Evolutionary conservation across 2,329 filamentous ascomycete species (phyloP).

Genomic region (Pezicula radicicola): DNA sequence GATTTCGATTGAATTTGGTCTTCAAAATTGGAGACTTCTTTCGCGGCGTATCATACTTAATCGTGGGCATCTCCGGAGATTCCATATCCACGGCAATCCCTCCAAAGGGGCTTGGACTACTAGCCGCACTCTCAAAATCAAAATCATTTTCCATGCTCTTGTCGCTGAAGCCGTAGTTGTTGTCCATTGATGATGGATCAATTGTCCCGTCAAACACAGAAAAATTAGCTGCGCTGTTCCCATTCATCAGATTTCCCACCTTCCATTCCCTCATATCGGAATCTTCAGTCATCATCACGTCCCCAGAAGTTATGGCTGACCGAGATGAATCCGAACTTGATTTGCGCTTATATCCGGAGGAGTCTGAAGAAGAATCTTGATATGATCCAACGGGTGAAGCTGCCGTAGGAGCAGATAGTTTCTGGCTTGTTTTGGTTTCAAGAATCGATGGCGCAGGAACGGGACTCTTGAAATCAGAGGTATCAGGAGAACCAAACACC

Average conservation of each 20-base stretch:
- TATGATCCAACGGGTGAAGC: conserved; percentile 35
- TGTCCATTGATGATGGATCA: conserved; percentile 31
- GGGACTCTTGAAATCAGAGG: conserved; percentile 21
- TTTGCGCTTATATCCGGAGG: conserved; percentile 46
- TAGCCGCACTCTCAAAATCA: conserved; percentile 57
- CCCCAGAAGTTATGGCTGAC: conserved; percentile 36
- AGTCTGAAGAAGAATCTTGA: conserved; percentile 50
- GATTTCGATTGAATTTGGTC: conserved; percentile 21
- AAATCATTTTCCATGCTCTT: conserved; percentile 48
- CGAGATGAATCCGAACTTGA: conserved; percentile 44
- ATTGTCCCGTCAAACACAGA: conserved; percentile 33
- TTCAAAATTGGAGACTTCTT: conserved; percentile 22
- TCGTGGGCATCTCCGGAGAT: conserved; percentile 38
- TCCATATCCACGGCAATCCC: conserved; percentile 30
- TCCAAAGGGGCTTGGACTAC: conserved; percentile 46
- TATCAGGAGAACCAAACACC: conserved; percentile 22
- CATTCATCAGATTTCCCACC: conserved; percentile 29
- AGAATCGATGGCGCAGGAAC: conserved; percentile 15
- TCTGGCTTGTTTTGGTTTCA: conserved; percentile 15
- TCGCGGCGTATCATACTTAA: conserved; percentile 31
- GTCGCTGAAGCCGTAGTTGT: conserved; percentile 36
- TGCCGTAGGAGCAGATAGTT: conserved; percentile 24
- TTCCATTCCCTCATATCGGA: conserved; percentile 42
- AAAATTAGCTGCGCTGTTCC: conserved; percentile 36
- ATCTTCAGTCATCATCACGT: conserved; percentile 41